Conservation (phyloP, 139 green algal species). For the Ettlia oleoabundans region DNA sequence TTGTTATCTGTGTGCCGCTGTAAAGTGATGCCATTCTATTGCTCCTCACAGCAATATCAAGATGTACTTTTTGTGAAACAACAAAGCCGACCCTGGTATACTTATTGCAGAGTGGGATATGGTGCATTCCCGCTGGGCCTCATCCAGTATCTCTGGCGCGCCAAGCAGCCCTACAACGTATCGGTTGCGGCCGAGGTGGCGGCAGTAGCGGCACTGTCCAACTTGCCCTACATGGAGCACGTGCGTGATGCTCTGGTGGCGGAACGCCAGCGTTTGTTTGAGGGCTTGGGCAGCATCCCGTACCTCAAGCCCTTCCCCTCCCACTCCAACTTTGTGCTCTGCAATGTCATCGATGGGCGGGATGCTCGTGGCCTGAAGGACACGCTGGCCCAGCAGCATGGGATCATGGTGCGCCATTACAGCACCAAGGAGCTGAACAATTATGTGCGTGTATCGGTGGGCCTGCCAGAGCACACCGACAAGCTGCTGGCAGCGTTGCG, state of each 20-base stretch:
- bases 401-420: conserved; percentile 95
- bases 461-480: conserved; percentile 95
- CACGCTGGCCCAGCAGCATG: conserved; percentile 71
- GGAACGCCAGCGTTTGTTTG: conserved; percentile 82
- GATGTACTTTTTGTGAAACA: background rate
- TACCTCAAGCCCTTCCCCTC: conserved; percentile 94
- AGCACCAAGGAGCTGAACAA: conserved; percentile 84
- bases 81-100: too few relatives aligned
- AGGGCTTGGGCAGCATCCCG: conserved; percentile 66
- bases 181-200: conserved; percentile 91
- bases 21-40: too few relatives aligned
- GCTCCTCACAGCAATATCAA: too few relatives aligned
- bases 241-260: conserved; percentile 85
- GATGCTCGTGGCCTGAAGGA: conserved; percentile 86
- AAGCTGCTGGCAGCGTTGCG: conserved; percentile 76
- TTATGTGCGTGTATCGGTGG: conserved; percentile 95
- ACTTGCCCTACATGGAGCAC: conserved; percentile 74
- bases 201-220: conserved; percentile 80
- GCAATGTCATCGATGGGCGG: conserved; percentile 74
- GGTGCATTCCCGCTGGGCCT: conserved; percentile 76
- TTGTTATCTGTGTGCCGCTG: background rate
- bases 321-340: conserved; percentile 97
- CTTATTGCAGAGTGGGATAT: conserved; percentile 64
- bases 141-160: conserved; percentile 94
- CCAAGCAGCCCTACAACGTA: conserved; percentile 99